These are phyloP conservation scores for Aureobasidium sp. DNA, from an alignment of 2,329 filamentous ascomycete genomes.

Conservation along the genomic window DNA sequence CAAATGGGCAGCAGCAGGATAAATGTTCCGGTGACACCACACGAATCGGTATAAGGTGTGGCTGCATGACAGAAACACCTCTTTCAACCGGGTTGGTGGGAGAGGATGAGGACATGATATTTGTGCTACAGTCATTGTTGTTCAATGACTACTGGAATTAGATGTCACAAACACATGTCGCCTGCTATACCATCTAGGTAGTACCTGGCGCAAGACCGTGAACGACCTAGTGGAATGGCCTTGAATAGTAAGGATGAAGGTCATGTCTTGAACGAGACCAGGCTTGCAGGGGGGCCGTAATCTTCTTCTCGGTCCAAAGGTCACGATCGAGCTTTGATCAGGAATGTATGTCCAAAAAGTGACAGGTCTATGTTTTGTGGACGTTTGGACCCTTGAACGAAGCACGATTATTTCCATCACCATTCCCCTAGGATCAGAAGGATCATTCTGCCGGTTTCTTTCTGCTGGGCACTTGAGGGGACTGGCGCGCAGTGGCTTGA, in stretches of 20 bases:
- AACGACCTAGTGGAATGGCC: neutral
- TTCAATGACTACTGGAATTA: neutral
- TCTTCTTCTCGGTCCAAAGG: neutral
- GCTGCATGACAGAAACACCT: conserved; percentile 10
- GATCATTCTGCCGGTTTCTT: neutral
- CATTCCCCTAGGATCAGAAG: neutral
- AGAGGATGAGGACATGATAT: neutral
- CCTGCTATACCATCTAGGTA: neutral
- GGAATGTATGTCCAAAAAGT: conserved; percentile 2
- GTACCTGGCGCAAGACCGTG: conserved; percentile 3
- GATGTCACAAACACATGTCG: neutral
- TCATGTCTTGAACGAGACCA: neutral
- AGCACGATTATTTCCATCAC: neutral
- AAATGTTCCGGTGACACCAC: conserved; percentile 3
- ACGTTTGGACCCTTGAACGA: neutral
- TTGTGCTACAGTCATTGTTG: neutral
- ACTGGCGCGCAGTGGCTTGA: conserved; percentile 6
- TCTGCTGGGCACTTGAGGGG: neutral
- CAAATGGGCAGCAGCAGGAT: neutral
- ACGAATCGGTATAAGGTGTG: conserved; percentile 14
- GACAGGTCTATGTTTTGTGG: conserved; percentile 1
- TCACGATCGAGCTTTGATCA: neutral
- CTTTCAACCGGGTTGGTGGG: conserved; percentile 10
- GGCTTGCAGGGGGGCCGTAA: neutral
- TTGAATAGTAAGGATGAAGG: neutral